Conservation (phyloP, 2,329 filamentous ascomycete species). For the Botryotinia calthae region DNA sequence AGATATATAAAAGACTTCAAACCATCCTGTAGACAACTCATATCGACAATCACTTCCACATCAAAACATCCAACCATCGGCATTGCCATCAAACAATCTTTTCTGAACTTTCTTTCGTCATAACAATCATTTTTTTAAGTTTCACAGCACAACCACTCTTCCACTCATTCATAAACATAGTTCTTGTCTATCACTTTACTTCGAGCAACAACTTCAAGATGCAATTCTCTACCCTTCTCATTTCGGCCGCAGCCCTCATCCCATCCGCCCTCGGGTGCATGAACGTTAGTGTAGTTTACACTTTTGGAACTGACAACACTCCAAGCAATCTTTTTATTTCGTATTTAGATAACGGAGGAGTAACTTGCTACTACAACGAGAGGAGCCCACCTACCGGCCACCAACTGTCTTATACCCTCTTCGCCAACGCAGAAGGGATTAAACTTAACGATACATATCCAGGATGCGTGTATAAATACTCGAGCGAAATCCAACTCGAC, state of each 20-base stretch:
- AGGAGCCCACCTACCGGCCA: neutral
- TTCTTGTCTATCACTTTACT: neutral
- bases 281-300: neutral
- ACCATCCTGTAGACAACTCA: neutral
- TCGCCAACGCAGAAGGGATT: neutral
- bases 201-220: neutral
- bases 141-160: neutral
- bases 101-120: neutral
- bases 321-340: neutral
- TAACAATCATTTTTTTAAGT: neutral
- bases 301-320: neutral
- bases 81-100: constrained; percentile 1
- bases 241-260: neutral
- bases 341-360: neutral
- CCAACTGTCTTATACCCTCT: neutral
- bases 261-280: neutral
- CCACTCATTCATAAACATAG: neutral
- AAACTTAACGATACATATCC: neutral
- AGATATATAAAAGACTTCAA: neutral
- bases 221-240: constrained; percentile 4
- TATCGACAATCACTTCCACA: constrained; percentile 2
- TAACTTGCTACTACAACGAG: neutral
- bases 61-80: neutral
- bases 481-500: neutral
- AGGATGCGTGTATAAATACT: neutral